Base-by-base conservation (phyloP, 148 eudicot genomes). In the Silene conica region DNA sequence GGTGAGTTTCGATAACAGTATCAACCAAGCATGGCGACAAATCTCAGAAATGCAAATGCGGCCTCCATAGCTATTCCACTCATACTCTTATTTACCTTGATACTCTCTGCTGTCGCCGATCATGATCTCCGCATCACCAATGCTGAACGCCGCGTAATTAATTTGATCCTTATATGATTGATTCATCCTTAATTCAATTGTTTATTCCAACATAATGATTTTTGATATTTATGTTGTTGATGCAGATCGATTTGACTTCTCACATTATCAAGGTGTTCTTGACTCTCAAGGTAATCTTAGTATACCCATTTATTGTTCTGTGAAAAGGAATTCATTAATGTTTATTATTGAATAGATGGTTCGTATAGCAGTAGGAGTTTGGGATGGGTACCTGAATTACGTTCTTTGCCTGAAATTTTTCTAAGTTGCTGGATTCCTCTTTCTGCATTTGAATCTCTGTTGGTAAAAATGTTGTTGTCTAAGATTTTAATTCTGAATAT, bases 231-330 rank as follows among this genome's bases (percentile, higher is more conserved):
- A 0, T 18, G 74, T 75, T 18, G 74, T 75, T 19, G 38, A 34
- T 88, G 85, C 97, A 94, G 98, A 87, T 95, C 81, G 99, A 95
- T 81, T 84, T 95, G 87, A 86, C 86, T 38, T 92, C 99, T 21
- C 97, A 95, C 77, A 95, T 92, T 76, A 79, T 89, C 72, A 87
- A 90, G 90, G 87, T 83, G 76, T 90, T 83, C 73, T 81, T 92
- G 81, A 92, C 97, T 56, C 74, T 95, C 38, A 92, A 95, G 99
- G 99, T 95, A 89, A 65, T 73, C 21, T 59, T 9, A 1, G 48
- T 26, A 13, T 13, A 69, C 45, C 52, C 43, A 75, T 8, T 57
- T 1, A 69, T 10, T 19, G 15, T 43, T 20, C 16, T 20, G 13
- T 67, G 70, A 67, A 19, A 19, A 15, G 19, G 19, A 66, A 38